Evolutionary conservation across 352 stramenopile species (phyloP).

Genomic region (Thalassiosira mediterranea): DNA sequence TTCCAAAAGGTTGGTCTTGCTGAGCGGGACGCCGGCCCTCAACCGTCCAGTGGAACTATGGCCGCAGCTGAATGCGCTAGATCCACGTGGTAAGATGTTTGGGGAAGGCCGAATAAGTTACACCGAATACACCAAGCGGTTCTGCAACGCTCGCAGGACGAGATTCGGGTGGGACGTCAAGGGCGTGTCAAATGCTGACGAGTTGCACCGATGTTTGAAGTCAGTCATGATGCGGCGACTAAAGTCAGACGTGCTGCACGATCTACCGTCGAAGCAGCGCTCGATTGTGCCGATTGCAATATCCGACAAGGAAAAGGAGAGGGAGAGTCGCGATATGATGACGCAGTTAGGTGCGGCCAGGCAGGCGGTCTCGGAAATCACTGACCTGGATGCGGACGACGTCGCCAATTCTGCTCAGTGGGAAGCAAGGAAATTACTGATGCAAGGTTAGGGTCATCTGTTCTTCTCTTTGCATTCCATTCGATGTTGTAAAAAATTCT

Average conservation of each 20-base stretch:
- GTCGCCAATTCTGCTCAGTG: conserved; percentile 54
- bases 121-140: conserved; percentile 72
- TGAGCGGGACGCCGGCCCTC: conserved; percentile 83
- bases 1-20: conserved; percentile 71
- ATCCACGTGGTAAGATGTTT: conserved; percentile 62
- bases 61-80: conserved; percentile 71
- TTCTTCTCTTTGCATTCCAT: not conserved
- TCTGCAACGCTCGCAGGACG: conserved; percentile 70
- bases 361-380: conserved; percentile 48
- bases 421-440: conserved; percentile 59
- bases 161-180: conserved; percentile 81
- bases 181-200: conserved; percentile 71
- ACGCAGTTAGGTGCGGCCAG: conserved; percentile 53
- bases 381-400: conserved; percentile 46
- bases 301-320: conserved; percentile 43
- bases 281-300: conserved; percentile 72
- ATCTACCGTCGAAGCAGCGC: conserved; percentile 83
- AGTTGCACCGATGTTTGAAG: conserved; percentile 70
- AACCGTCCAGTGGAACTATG: conserved; percentile 84
- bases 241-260: conserved; percentile 80
- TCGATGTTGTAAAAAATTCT: conserved; percentile 2
- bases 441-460: too few species aligned
- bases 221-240: conserved; percentile 83
- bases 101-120: conserved; percentile 52
- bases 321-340: conserved; percentile 57